These are phyloP conservation scores for Zygoascus hellenicus DNA, from an alignment of 1,139 yeast species.

Conservation along the genomic window DNA sequence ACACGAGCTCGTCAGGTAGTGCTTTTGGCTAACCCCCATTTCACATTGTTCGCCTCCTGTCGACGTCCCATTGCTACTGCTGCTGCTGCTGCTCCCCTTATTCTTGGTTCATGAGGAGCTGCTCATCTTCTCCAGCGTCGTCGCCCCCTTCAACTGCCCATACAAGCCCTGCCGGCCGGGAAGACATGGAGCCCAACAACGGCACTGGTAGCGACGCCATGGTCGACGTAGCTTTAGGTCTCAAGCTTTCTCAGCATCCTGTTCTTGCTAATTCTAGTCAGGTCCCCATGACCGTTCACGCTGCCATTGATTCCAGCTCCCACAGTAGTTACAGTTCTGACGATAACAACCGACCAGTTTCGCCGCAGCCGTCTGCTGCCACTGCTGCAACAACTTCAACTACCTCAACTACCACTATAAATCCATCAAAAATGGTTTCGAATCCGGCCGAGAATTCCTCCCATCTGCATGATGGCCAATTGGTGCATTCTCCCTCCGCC, in stretches of 20 bases:
- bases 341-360: background rate
- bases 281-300: conserved; percentile 2
- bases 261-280: background rate
- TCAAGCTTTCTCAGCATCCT: too few species aligned
- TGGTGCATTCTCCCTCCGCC: too few species aligned
- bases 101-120: background rate
- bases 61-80: too few species aligned
- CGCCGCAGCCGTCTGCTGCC: background rate
- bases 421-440: background rate
- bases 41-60: background rate
- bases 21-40: too few species aligned
- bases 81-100: background rate
- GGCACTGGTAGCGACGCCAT: background rate
- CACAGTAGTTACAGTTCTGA: conserved; percentile 1
- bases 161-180: conserved; percentile 10
- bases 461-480: too few species aligned
- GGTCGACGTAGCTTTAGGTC: background rate
- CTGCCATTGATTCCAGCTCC: conserved; percentile 4
- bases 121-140: conserved; percentile 7
- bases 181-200: background rate
- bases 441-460: too few species aligned
- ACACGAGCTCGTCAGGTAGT: too few species aligned
- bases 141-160: conserved; percentile 14
- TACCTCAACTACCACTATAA: too few species aligned
- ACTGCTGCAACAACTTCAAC: conserved; percentile 6